phyloP scores from a whole-genome alignment of 1,284 basidiomycete genomes.

The Cerioporus squamosus region DNA sequence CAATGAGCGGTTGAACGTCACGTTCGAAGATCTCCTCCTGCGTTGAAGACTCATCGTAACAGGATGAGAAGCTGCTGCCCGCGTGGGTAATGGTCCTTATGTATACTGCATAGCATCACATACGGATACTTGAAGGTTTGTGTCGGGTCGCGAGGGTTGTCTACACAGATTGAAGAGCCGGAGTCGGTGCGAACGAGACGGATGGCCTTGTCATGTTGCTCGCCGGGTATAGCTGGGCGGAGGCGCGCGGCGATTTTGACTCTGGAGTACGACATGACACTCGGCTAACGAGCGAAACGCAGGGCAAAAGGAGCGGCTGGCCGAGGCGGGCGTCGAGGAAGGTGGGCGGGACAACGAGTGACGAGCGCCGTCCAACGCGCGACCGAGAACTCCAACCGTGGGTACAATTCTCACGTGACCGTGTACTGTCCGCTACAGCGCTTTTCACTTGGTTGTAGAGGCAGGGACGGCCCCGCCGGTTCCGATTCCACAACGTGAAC shows the following conservation, averaged over 20 bases:
- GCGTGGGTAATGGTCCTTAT: background rate
- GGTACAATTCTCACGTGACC: too few species aligned
- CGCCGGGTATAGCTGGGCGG: slow-evolving; percentile 61
- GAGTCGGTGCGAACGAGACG: slow-evolving; percentile 50
- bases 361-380: too few species aligned
- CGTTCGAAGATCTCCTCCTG: slow-evolving; percentile 74
- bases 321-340: too few species aligned
- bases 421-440: too few species aligned
- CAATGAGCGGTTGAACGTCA: slow-evolving; percentile 72
- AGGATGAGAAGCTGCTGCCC: slow-evolving; percentile 63
- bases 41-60: slow-evolving; percentile 65
- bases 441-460: too few species aligned
- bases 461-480: too few species aligned
- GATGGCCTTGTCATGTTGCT: slow-evolving; percentile 65
- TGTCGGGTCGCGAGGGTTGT: slow-evolving; percentile 64
- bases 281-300: background rate
- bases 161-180: slow-evolving; percentile 54
- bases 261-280: slow-evolving; percentile 26
- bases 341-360: too few species aligned
- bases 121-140: slow-evolving; percentile 78
- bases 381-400: too few species aligned
- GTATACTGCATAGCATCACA: background rate
- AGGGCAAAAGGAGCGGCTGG: background rate
- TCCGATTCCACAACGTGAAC: too few species aligned
- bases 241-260: slow-evolving; percentile 67